Conservation (phyloP, 73 alveolate genomes). For the Paramecium caudatum region DNA sequence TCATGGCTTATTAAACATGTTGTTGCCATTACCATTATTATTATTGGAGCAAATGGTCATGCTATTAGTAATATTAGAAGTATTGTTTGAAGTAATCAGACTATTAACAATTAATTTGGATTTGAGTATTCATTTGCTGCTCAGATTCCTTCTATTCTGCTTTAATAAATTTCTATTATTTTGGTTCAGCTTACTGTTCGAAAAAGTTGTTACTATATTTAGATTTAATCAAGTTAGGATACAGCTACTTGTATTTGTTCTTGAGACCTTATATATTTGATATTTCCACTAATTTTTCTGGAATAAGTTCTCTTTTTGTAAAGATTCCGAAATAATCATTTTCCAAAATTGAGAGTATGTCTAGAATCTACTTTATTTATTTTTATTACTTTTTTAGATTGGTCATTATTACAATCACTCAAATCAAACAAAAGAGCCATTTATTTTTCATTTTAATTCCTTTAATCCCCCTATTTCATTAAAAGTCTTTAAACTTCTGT, state of each 20-base stretch:
- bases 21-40: no score
- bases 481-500: not conserved
- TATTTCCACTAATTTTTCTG: not conserved
- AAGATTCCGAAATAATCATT: not conserved
- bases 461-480: not conserved
- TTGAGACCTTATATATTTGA: not conserved
- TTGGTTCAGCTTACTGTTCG: no score
- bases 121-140: no score
- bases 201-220: no score
- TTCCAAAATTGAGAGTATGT: slow-evolving; percentile 1
- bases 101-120: no score
- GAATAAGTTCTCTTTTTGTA: not conserved
- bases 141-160: no score
- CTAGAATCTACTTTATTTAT: not conserved
- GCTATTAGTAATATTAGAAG: no score
- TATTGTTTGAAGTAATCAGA: no score
- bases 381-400: not conserved
- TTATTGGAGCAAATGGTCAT: no score
- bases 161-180: no score
- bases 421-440: slow-evolving; percentile 18
- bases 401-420: slow-evolving; percentile 7
- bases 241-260: not conserved
- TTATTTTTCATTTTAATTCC: not conserved
- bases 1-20: no score
- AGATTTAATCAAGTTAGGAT: slow-evolving; percentile 25